Evolutionary conservation across 768 basidiomycete species (phyloP), one percentile per base, ranked within the genome.

Genomic region (Polyporus arcularius): DNA sequence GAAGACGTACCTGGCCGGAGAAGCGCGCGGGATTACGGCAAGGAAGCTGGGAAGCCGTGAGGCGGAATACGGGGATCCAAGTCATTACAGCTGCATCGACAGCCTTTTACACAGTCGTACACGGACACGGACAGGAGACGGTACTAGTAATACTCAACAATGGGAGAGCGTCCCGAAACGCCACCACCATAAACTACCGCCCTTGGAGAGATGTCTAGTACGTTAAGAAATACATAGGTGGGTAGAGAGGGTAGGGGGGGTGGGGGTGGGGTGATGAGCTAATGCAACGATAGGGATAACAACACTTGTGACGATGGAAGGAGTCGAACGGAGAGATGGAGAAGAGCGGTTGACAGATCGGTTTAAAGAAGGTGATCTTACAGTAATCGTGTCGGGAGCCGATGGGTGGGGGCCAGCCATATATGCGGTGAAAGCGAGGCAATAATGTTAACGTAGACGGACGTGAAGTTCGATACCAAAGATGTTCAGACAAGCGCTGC

Each of bases 401-500:
- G 26, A 26, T 48, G 46, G 53, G 31, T 50, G 48, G 43, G 53
- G 42, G 28, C 39, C 50, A 42, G 54, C 16, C 49, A 16, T 48
- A 42, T 45, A 40, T 11, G 35, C 30, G 31, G 56, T n/a, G 54
- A 35, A 21, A 11, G 12, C 31, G 55, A 38, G 54, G 21, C 38
- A 56, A 61, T 61, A 61, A 61, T 10, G 50, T 61, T 61, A 61
- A 47, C 26, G 35, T 38, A 35, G 55, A 52, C 15, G 43, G n/a
- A 42, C 42, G 54, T 39, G 41, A 5, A 14, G 21, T 18, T 30
- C 18, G 18, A 48, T 48, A 30, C 21, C 21, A 26, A 9, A 38
- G 31, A 10, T 35, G 18, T 45, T 72, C 56, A 75, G n/a, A 75
- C 74, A 32, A 75, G 72, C 8, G 74, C 74, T 10, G 74, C 74